Evolutionary conservation across 257 asterid species (phyloP), one percentile per base, ranked within the genome.

Genomic region (Jacaranda mimosifolia): DNA sequence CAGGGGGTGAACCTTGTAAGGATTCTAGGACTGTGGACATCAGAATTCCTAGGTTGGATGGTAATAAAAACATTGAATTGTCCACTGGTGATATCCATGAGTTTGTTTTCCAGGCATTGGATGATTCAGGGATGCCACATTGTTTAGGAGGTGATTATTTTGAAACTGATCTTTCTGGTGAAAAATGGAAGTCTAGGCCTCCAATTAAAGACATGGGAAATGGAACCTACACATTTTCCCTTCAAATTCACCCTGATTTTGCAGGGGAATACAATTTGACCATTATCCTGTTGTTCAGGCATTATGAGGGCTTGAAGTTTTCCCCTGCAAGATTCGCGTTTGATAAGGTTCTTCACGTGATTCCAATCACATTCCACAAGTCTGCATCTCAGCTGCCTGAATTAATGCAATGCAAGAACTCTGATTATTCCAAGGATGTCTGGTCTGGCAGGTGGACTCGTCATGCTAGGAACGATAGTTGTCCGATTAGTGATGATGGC

Each of bases 361-460:
- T 90, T 11, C 84, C 91, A 3, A 75, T 96, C 70, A 88, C 69
- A 11, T 93, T 93, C 81, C 32, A 10, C 3, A 77, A 59, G 46
- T 84, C 98, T 9, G 68, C 58, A 1, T 81, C 89, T 35, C 71
- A 39, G 18, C 72, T 88, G 60, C 87, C 84, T 0, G 91, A 83
- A 51, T 82, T 93, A 15, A 81, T 77, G 7, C 94, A 80, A 17
- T 96, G 99, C 78, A 42, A 48, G 67, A 79, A 77, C 63, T 55
- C 73, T 35, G 99, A 93, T 87, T 86, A 86, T 67, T 35, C 7
- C 5, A 87, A 77, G 80, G 89, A 87, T 64, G 87, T 86, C 5
- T 96, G 99, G 99, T 88, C 97, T 1, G 98, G 99, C 3, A 79
- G 97, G 49, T 96, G 98, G 98, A 93, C 97, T 42, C 87, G 97